These are phyloP conservation scores for Yamadazyma kanchanaburiensis DNA, from an alignment of 1,139 yeast species.

Conservation along the genomic window DNA sequence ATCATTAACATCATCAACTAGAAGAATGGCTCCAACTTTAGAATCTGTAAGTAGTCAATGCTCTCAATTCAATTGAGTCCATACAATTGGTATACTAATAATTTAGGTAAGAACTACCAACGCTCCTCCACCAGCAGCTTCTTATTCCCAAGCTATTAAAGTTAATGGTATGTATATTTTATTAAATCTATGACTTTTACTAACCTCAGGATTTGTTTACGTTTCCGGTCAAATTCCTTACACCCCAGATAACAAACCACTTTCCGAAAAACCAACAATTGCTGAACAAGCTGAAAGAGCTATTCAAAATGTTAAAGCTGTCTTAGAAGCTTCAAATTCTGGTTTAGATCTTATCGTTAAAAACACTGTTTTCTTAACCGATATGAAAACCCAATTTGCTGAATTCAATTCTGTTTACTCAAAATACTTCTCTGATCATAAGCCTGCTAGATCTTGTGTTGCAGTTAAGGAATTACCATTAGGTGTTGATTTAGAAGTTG, in stretches of 20 bases:
- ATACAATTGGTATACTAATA: constrained; percentile 21
- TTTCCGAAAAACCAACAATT: constrained; percentile 63
- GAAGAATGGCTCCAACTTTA: constrained; percentile 40
- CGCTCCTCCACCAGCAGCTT: constrained; percentile 96
- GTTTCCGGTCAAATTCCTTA: constrained; percentile 96
- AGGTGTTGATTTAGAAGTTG: constrained; percentile 71
- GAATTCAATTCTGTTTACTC: constrained; percentile 81
- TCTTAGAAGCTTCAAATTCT: constrained; percentile 80
- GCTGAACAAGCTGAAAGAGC: constrained; percentile 84
- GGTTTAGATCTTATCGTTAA: constrained; percentile 79
- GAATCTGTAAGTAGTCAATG: constrained; percentile 38
- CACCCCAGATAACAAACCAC: constrained; percentile 78
- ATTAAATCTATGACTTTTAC: constrained; percentile 13
- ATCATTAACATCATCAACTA: constrained; percentile 10
- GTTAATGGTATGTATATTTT: constrained; percentile 56
- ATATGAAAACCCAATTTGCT: constrained; percentile 70
- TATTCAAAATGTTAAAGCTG: constrained; percentile 69
- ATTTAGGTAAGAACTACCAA: constrained; percentile 57
- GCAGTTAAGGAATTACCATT: constrained; percentile 87
- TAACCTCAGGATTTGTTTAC: constrained; percentile 61
- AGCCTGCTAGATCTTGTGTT: constrained; percentile 95
- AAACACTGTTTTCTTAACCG: constrained; percentile 84
- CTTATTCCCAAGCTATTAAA: constrained; percentile 91
- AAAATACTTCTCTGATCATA: constrained; percentile 74
- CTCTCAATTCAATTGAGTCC: background rate